Percentiles rank a stretch among this genome's conserved stretches.
Evolutionary conservation across 73 alveolate genomes (phyloP).

Genomic region (Durusdinium trenchii): DNA sequence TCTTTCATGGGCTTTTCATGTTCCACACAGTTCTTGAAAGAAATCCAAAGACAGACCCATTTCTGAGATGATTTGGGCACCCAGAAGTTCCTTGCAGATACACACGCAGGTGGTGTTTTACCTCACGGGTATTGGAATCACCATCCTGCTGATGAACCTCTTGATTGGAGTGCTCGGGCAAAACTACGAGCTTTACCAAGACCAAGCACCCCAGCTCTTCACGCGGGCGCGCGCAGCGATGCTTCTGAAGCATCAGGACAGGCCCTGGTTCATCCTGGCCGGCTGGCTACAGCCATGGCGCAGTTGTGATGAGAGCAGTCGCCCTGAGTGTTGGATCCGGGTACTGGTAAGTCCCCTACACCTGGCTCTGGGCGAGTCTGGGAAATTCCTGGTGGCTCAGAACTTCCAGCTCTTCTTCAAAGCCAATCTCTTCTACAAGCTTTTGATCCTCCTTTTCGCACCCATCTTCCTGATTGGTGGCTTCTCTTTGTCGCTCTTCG

Average conservation of each 20-base stretch:
- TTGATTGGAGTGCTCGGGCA: conserved; percentile 1
- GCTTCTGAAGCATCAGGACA: not conserved
- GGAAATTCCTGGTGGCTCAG: not conserved
- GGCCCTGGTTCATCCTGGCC: not conserved
- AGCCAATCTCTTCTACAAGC: not conserved
- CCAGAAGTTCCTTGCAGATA: too few species aligned
- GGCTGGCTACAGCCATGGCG: not conserved
- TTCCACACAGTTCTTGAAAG: too few species aligned
- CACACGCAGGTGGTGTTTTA: not conserved
- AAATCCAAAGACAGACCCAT: too few species aligned
- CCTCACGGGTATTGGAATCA: not conserved
- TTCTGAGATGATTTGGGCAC: too few species aligned
- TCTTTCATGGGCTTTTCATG: too few species aligned
- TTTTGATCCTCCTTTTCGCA: not conserved
- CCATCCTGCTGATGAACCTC: conserved; percentile 27
- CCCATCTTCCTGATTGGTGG: not conserved
- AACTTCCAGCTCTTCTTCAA: not conserved
- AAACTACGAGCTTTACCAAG: not conserved
- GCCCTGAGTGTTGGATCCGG: not conserved
- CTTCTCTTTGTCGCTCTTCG: not conserved
- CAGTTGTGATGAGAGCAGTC: not conserved
- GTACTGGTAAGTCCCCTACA: not conserved
- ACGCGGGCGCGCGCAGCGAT: not conserved
- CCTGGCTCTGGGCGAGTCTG: not conserved
- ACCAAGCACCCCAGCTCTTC: not conserved